Percentiles rank a stretch among this genome's conserved stretches.
Conservation (phyloP, 495 filamentous ascomycete species). For the Penicillium bovifimosum region DNA sequence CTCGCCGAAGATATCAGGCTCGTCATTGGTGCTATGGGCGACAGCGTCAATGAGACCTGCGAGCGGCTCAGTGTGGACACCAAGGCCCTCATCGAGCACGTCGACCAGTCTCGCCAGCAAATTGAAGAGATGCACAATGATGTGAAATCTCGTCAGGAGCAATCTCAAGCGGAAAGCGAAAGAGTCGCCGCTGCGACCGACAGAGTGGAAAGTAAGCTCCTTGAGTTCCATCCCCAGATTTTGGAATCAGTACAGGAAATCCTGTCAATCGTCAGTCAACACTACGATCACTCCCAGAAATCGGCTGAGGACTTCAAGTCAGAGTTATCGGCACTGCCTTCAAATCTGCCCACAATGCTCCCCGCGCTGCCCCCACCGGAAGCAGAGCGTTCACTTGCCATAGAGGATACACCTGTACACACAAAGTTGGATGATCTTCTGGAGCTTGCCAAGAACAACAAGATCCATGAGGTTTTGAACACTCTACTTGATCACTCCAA, state of each 20-base stretch:
- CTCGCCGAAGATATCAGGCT: conserved; percentile 80
- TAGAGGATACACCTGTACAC: conserved; percentile 65
- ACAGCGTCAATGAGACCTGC: conserved; percentile 73
- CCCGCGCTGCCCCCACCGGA: conserved; percentile 45
- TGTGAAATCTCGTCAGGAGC: conserved; percentile 66
- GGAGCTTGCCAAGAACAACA: conserved; percentile 47
- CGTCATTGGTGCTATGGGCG: conserved; percentile 76
- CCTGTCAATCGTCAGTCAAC: conserved; percentile 70
- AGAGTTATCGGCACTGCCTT: conserved; percentile 49
- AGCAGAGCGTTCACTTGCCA: conserved; percentile 21
- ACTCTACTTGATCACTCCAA: conserved; percentile 61
- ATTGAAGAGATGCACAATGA: conserved; percentile 71
- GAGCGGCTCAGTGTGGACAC: conserved; percentile 81
- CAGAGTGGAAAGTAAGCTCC: conserved; percentile 65
- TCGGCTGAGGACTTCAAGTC: conserved; percentile 47
- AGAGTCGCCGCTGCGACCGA: conserved; percentile 66
- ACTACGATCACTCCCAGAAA: conserved; percentile 63
- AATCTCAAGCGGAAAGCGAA: conserved; percentile 69
- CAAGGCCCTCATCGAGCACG: conserved; percentile 71
- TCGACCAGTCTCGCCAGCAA: conserved; percentile 70
- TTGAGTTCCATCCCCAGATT: conserved; percentile 80
- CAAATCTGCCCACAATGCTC: conserved; percentile 42
- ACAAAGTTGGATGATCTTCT: conserved; percentile 84
- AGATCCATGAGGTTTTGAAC: conserved; percentile 76
- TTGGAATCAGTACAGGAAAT: conserved; percentile 76